phyloP scores from a whole-genome alignment of 108 stramenopile genomes.

The Ochromonas danica region DNA sequence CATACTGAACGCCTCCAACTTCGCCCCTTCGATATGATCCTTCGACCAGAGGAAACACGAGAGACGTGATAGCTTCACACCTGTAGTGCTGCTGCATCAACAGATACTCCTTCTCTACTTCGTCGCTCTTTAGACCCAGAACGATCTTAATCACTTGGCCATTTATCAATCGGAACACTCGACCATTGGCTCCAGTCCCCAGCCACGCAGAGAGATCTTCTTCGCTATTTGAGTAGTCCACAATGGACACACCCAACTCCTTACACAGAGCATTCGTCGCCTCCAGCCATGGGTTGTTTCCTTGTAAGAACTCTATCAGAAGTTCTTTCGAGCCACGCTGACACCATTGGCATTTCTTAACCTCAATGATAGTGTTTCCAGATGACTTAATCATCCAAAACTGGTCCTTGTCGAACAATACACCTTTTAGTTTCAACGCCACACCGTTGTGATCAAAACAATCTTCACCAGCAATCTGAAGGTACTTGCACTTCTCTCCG shows the following conservation, averaged over 20 bases:
- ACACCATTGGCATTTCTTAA: not conserved
- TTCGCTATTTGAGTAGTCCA: not conserved
- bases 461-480: not conserved
- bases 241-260: slow-evolving; percentile 1
- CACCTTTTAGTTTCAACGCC: not conserved
- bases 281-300: not conserved
- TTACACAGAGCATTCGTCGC: not conserved
- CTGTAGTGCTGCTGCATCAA: not conserved
- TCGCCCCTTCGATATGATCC: not conserved
- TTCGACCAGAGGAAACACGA: slow-evolving; percentile 1
- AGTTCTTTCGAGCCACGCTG: not conserved
- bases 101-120: not conserved
- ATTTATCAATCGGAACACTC: not conserved
- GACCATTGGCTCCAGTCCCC: slow-evolving; percentile 4
- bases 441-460: slow-evolving; percentile 9
- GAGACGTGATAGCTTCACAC: not conserved
- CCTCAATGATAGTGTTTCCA: not conserved
- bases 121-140: not conserved
- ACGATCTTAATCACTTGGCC: not conserved
- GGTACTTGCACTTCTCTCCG: slow-evolving; percentile 1
- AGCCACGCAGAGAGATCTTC: slow-evolving; percentile 4
- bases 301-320: not conserved
- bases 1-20: not conserved
- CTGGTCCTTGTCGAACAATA: not conserved
- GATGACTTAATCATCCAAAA: not conserved